phyloP scores from a whole-genome alignment of 2,329 filamentous ascomycete genomes.

The Aaosphaeria arxii region DNA sequence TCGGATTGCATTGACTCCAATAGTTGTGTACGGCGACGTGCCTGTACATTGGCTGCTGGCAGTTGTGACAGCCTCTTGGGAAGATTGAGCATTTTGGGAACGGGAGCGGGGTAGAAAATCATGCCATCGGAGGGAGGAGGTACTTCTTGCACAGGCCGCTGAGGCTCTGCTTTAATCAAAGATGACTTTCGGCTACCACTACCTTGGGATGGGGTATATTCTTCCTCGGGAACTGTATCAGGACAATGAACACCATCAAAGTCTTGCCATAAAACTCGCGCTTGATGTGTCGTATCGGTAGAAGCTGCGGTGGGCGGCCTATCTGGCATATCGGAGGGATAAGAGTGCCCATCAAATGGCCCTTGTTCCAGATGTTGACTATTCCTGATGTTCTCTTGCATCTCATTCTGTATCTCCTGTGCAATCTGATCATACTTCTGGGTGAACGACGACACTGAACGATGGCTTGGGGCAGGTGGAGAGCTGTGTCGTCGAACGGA shows the following conservation, averaged over 20 bases:
- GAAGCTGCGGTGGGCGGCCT: conserved; percentile 55
- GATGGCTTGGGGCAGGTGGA: conserved; percentile 18
- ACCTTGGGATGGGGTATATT: conserved; percentile 21
- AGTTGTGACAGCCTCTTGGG: conserved; percentile 81
- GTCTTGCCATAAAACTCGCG: conserved; percentile 67
- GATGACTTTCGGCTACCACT: conserved; percentile 27
- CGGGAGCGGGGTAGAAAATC: conserved; percentile 93
- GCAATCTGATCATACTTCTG: conserved; percentile 36
- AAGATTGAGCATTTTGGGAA: conserved; percentile 89
- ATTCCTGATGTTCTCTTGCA: conserved; percentile 4
- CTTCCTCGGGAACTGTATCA: conserved; percentile 40
- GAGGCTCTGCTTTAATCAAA: conserved; percentile 46
- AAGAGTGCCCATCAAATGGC: conserved; percentile 2
- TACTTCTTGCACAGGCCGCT: conserved; percentile 16
- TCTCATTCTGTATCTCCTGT: conserved; percentile 29
- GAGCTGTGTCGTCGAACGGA: conserved; percentile 9
- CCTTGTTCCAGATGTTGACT: background rate
- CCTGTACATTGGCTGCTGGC: conserved; percentile 61
- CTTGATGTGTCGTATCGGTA: conserved; percentile 62
- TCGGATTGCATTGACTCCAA: conserved; percentile 61
- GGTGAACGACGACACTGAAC: conserved; percentile 35
- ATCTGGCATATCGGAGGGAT: conserved; percentile 32
- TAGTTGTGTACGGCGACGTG: conserved; percentile 71
- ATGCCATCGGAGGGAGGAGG: conserved; percentile 71
- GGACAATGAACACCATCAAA: conserved; percentile 79